phyloP scores from a whole-genome alignment of 2,329 filamentous ascomycete species.

The Venturia aucupariae region DNA sequence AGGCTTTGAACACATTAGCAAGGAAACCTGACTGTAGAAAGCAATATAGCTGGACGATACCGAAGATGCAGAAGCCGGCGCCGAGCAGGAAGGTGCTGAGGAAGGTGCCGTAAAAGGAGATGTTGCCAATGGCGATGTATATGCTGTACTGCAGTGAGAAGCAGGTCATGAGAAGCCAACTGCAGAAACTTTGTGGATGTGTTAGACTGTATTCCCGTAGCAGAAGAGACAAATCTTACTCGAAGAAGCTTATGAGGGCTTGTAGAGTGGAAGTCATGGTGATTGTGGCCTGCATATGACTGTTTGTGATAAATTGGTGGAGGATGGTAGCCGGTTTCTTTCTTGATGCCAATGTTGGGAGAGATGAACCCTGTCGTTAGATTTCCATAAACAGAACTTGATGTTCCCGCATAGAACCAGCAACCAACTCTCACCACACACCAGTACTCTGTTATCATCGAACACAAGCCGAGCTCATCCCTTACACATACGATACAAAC shows the following conservation, averaged over 20 bases:
- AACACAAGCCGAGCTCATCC: background rate
- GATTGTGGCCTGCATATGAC: background rate
- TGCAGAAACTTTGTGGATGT: background rate
- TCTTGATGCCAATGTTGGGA: background rate
- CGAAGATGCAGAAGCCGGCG: background rate
- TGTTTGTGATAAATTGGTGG: background rate
- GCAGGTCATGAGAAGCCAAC: background rate
- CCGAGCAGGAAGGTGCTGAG: background rate
- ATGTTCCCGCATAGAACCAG: background rate
- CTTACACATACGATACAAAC: background rate
- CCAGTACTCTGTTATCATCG: background rate
- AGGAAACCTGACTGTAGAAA: no score
- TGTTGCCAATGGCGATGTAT: background rate
- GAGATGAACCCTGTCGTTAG: background rate
- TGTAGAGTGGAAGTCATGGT: background rate
- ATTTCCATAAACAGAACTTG: background rate
- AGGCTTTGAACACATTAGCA: no score
- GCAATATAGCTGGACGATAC: background rate
- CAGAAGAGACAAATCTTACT: background rate
- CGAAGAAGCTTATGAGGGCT: background rate
- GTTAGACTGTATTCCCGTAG: background rate
- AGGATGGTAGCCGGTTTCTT: background rate
- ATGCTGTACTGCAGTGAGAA: background rate
- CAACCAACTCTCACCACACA: background rate
- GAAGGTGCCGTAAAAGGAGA: background rate